Conservation (phyloP, 306 rosid genomes). For the Trifolium subterraneum region DNA sequence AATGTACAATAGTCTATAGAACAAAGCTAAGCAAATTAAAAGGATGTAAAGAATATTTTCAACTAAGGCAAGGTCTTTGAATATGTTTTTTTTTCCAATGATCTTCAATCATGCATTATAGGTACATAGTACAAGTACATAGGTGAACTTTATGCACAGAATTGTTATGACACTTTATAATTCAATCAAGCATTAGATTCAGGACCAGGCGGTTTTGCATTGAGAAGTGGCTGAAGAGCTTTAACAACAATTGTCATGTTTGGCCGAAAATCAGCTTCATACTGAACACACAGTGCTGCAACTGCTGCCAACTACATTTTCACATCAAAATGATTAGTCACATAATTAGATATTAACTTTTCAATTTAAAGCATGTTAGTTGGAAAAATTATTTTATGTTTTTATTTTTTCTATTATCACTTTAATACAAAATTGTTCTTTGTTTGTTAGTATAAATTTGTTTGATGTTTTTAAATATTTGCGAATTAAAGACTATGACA, state of each 20-base stretch:
- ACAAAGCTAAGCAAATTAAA: neutral
- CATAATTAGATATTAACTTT: neutral
- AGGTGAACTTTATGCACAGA: slow-evolving; percentile 38
- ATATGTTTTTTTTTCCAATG: slow-evolving; percentile 1
- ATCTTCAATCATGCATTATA: slow-evolving; percentile 18
- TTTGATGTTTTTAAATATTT: neutral
- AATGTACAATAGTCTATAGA: neutral
- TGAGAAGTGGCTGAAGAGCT: slow-evolving; percentile 95
- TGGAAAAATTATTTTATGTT: neutral
- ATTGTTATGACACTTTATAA: slow-evolving; percentile 9
- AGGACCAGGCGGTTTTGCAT: slow-evolving; percentile 82
- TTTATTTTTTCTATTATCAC: neutral
- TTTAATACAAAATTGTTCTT: neutral
- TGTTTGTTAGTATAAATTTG: neutral
- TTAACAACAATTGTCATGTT: slow-evolving; percentile 97
- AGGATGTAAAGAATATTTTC: slow-evolving; percentile 12
- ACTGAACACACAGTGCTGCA: slow-evolving; percentile 97
- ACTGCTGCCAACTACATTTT: slow-evolving; percentile 90
- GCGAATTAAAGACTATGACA: too few species aligned
- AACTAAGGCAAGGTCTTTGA: neutral
- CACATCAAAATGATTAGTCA: slow-evolving; percentile 41
- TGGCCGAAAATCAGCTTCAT: slow-evolving; percentile 98
- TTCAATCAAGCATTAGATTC: slow-evolving; percentile 54
- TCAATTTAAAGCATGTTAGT: neutral
- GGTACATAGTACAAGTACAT: neutral